These are phyloP conservation scores for Poa pratensis DNA, from an alignment of 176 grass and related monocot genomes.

Conservation along the genomic window DNA sequence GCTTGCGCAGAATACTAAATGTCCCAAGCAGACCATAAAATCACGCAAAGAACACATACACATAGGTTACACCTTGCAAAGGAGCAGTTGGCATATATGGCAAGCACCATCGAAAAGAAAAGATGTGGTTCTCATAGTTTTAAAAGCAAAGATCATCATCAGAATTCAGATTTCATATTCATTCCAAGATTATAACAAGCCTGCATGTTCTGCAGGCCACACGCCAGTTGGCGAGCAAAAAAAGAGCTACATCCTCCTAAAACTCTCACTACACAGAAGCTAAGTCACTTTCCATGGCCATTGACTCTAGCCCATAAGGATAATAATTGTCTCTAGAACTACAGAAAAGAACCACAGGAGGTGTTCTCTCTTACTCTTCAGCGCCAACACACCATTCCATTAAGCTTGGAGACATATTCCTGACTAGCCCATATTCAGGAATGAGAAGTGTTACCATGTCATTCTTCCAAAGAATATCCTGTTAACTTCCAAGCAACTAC, in stretches of 20 bases:
- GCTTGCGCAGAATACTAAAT: slow-evolving; percentile 21
- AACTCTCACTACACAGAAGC: neutral
- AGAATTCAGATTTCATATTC: slow-evolving; percentile 22
- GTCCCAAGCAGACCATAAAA: slow-evolving; percentile 11
- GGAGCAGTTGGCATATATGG: slow-evolving; percentile 16
- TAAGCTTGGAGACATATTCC: too few species aligned
- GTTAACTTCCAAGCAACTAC: slow-evolving; percentile 67
- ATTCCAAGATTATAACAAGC: slow-evolving; percentile 26
- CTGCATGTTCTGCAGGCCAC: slow-evolving; percentile 28
- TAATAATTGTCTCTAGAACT: slow-evolving; percentile 22
- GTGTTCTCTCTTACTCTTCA: slow-evolving; percentile 15
- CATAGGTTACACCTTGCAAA: slow-evolving; percentile 14
- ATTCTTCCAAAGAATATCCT: slow-evolving; percentile 39
- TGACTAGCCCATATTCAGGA: slow-evolving; percentile 28
- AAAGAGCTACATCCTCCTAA: neutral
- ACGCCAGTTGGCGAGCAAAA: slow-evolving; percentile 26
- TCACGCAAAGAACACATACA: slow-evolving; percentile 3
- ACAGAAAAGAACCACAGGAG: slow-evolving; percentile 28
- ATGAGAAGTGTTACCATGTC: slow-evolving; percentile 58
- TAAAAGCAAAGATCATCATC: slow-evolving; percentile 20
- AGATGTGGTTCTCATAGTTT: slow-evolving; percentile 21
- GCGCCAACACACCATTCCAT: slow-evolving; percentile 26
- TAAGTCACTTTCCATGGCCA: neutral
- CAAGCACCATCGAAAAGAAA: slow-evolving; percentile 26
- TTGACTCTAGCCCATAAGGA: slow-evolving; percentile 22